Evolutionary conservation across 352 stramenopile genomes (phyloP).

Genomic region (Thalassiosira mediterranea): DNA sequence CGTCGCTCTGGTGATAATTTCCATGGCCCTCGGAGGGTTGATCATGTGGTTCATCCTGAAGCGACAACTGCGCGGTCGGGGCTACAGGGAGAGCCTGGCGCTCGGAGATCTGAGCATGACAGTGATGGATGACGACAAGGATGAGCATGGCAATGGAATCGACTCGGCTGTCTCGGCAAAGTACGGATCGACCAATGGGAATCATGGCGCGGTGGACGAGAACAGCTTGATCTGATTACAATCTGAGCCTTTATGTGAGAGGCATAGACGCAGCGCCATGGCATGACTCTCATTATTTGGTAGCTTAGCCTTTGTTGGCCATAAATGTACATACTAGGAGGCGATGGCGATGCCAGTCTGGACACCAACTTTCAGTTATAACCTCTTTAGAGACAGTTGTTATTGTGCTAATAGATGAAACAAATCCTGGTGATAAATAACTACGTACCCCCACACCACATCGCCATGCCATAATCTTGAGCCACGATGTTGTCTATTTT

Average conservation of each 20-base stretch:
- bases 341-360: no score
- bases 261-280: no score
- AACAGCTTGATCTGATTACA: slow-evolving; percentile 33
- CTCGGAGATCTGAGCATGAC: slow-evolving; percentile 40
- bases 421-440: no score
- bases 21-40: slow-evolving; percentile 29
- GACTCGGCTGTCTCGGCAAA: slow-evolving; percentile 17
- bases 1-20: slow-evolving; percentile 22
- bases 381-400: no score
- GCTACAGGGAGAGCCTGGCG: slow-evolving; percentile 4
- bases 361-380: no score
- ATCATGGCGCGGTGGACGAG: slow-evolving; percentile 22
- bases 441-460: no score
- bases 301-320: no score
- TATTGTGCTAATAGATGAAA: no score
- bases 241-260: no score
- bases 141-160: slow-evolving; percentile 16
- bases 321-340: no score
- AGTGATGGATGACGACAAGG: slow-evolving; percentile 19
- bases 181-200: slow-evolving; percentile 3
- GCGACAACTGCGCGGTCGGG: slow-evolving; percentile 12
- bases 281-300: no score
- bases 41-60: slow-evolving; percentile 35
- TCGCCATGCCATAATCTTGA: no score
- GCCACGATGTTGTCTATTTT: not conserved